Evolutionary conservation across 495 filamentous ascomycete genomes (phyloP).

Genomic region (Chaetomium tenue): DNA sequence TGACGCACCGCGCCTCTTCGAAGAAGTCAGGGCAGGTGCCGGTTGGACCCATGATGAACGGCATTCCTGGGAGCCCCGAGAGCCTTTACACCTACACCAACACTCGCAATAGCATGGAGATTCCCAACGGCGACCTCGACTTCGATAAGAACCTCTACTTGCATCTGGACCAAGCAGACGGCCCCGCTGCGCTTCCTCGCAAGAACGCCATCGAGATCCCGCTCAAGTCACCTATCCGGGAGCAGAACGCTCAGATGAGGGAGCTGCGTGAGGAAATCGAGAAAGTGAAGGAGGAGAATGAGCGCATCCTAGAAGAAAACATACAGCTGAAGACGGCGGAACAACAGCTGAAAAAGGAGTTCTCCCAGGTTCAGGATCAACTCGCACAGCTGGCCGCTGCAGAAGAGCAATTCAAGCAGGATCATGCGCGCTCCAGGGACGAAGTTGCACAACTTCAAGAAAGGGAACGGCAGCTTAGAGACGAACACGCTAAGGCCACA

Average conservation of each 20-base stretch:
- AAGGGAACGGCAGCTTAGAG: conserved; percentile 18
- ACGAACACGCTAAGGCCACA: conserved; percentile 13
- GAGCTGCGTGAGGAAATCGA: conserved; percentile 40
- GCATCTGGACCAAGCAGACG: conserved; percentile 65
- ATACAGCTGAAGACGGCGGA: conserved; percentile 30
- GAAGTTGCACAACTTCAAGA: conserved; percentile 18
- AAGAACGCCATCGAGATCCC: conserved; percentile 47
- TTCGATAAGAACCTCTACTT: conserved; percentile 81
- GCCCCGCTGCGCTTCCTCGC: conserved; percentile 32
- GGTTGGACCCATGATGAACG: conserved; percentile 42
- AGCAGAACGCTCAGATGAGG: conserved; percentile 44
- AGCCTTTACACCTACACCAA: conserved; percentile 62
- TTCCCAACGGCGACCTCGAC: conserved; percentile 50
- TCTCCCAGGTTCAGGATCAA: neutral
- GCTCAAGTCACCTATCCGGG: conserved; percentile 46
- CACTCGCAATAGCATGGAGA: conserved; percentile 50
- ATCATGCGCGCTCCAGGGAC: conserved; percentile 20
- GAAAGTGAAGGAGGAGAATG: conserved; percentile 43
- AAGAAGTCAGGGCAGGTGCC: conserved; percentile 35
- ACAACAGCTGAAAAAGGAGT: conserved; percentile 21
- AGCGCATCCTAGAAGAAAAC: conserved; percentile 42
- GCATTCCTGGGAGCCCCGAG: conserved; percentile 65
- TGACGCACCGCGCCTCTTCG: conserved; percentile 67
- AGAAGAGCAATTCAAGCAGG: conserved; percentile 35
- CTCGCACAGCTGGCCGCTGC: conserved; percentile 36